Conservation (phyloP, 176 grass and related monocot genomes). For the Stipa capillata region DNA sequence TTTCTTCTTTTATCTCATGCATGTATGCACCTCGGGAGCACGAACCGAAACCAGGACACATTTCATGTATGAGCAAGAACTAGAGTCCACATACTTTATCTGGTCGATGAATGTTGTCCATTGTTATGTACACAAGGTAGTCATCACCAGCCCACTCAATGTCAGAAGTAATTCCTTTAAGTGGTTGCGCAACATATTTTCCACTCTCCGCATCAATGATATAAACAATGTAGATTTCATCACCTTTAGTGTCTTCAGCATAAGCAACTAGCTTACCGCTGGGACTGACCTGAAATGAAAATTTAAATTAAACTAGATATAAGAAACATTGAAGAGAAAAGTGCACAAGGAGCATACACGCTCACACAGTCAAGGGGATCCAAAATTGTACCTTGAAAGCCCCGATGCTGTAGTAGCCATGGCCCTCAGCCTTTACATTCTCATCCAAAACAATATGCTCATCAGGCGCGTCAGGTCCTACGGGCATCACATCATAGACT, state of each 20-base stretch:
- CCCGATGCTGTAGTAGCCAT: constrained; percentile 71
- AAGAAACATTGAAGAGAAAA: not conserved
- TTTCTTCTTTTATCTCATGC: not conserved
- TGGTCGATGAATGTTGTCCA: constrained; percentile 75
- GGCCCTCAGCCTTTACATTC: constrained; percentile 63
- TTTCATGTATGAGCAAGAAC: constrained; percentile 6
- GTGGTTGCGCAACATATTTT: constrained; percentile 47
- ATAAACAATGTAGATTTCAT: constrained; percentile 81
- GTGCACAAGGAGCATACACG: not conserved
- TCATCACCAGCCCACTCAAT: constrained; percentile 82
- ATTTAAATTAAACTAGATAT: not conserved
- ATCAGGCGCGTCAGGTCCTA: constrained; percentile 41
- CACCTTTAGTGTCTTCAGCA: constrained; percentile 77
- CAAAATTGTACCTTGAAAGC: constrained; percentile 53
- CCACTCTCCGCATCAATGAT: constrained; percentile 65
- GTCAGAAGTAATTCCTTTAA: constrained; percentile 65
- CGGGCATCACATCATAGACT: constrained; percentile 65
- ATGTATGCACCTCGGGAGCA: not conserved
- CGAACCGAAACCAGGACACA: not conserved
- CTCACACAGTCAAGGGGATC: not conserved
- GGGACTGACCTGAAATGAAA: constrained; percentile 63
- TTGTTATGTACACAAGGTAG: constrained; percentile 70
- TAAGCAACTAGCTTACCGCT: constrained; percentile 80
- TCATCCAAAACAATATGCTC: constrained; percentile 90
- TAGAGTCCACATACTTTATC: constrained; percentile 58